Conservation (phyloP, 2,329 filamentous ascomycete genomes). For the Colletotrichum tofieldiae region DNA sequence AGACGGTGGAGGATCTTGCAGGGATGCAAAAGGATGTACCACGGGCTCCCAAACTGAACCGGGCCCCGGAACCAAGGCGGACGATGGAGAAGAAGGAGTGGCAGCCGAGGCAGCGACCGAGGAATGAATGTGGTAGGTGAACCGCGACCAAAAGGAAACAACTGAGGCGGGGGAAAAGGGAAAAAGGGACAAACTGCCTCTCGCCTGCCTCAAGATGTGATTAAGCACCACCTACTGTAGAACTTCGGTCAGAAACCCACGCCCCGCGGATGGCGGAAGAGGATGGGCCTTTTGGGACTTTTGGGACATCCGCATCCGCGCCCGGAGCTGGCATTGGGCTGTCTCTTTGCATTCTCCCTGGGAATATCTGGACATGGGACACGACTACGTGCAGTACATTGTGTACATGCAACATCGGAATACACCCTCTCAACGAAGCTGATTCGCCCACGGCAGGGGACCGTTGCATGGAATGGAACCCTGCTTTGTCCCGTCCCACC, state of each 20-base stretch:
- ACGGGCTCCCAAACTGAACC: not conserved
- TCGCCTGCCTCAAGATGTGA: not conserved
- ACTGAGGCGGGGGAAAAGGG: not conserved
- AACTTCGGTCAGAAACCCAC: not conserved
- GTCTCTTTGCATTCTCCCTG: not conserved
- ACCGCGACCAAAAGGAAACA: not conserved
- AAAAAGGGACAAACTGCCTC: not conserved
- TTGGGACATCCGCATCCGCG: not conserved
- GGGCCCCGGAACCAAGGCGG: not conserved
- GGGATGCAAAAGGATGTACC: not conserved
- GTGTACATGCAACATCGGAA: too few relatives aligned
- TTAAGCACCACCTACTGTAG: constrained; percentile 4
- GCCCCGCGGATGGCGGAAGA: not conserved
- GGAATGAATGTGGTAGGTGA: too few relatives aligned
- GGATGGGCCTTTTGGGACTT: not conserved
- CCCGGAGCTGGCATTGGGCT: not conserved
- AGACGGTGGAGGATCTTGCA: not conserved
- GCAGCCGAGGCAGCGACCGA: too few relatives aligned
- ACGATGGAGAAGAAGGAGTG: not conserved
- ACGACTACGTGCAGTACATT: too few relatives aligned
- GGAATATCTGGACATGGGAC: not conserved
- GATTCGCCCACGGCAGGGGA: constrained; percentile 28
- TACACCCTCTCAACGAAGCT: not conserved
- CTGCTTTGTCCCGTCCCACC: not conserved
- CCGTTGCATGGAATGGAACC: not conserved